Evolutionary conservation across 352 stramenopile genomes (phyloP).

Genomic region (Globisporangium radiosum): DNA sequence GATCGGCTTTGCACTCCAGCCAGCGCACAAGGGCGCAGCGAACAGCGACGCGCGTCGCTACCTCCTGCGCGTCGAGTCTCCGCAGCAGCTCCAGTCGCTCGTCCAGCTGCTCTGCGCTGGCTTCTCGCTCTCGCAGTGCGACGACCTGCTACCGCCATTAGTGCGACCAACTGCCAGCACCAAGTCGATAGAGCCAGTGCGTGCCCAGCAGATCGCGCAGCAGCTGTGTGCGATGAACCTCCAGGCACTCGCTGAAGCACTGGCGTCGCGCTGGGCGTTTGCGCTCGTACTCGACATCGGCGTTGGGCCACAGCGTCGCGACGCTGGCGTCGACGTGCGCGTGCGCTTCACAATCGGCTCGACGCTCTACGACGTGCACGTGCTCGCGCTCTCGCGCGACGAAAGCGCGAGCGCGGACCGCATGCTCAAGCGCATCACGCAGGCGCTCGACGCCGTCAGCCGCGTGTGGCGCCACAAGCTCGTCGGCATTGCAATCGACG

Average conservation of each 20-base stretch:
- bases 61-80: constrained; percentile 3
- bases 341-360: constrained; percentile 8
- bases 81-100: neutral
- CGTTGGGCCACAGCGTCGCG: neutral
- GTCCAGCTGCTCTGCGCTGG: neutral
- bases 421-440: constrained; percentile 4
- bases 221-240: constrained; percentile 7
- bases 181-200: neutral
- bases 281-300: constrained; percentile 6
- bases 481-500: constrained; percentile 8
- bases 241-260: neutral
- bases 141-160: neutral
- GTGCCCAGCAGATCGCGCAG: neutral
- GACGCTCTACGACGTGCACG: constrained; percentile 5
- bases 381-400: neutral
- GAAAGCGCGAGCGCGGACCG: neutral
- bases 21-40: neutral
- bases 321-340: neutral
- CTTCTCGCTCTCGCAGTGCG: constrained; percentile 6
- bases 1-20: neutral
- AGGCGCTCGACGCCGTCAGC: constrained; percentile 1
- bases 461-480: constrained; percentile 4
- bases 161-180: neutral
- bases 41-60: neutral
- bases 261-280: constrained; percentile 7